Conservation (phyloP, 2,329 filamentous ascomycete genomes). For the Arthrobotrys musiformis region DNA sequence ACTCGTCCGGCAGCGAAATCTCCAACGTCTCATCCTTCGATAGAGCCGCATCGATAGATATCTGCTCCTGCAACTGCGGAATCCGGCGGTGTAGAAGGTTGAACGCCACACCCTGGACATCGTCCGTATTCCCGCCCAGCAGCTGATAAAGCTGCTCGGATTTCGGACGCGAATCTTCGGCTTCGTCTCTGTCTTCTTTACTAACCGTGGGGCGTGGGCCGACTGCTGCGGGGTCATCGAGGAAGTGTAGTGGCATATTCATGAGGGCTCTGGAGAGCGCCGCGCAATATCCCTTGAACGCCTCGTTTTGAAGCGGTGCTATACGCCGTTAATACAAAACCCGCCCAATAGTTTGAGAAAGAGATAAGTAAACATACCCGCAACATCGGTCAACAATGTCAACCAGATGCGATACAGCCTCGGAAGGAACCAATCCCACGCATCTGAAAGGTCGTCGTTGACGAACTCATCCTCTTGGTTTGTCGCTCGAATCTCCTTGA, state of each 20-base stretch:
- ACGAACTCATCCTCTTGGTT: conserved; percentile 49
- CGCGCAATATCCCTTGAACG: conserved; percentile 72
- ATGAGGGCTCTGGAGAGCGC: conserved; percentile 71
- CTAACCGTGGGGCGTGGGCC: conserved; percentile 36
- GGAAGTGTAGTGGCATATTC: conserved; percentile 71
- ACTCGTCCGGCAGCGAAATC: conserved; percentile 81
- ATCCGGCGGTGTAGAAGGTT: conserved; percentile 82
- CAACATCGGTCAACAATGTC: conserved; percentile 63
- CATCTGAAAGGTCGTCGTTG: conserved; percentile 46
- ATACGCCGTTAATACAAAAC: conserved; percentile 63
- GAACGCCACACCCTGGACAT: conserved; percentile 83
- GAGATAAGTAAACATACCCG: conserved; percentile 61
- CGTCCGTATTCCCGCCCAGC: conserved; percentile 77
- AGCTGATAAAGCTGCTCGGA: conserved; percentile 70
- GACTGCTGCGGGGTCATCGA: conserved; percentile 72
- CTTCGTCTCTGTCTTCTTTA: conserved; percentile 47
- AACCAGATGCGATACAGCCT: conserved; percentile 60
- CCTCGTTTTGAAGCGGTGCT: conserved; percentile 70
- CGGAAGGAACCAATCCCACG: conserved; percentile 51
- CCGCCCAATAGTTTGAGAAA: neutral
- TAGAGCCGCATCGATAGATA: conserved; percentile 78
- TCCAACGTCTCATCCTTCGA: conserved; percentile 64
- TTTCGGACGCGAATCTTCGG: conserved; percentile 39
- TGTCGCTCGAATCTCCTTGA: conserved; percentile 49
- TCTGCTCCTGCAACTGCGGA: conserved; percentile 79